These are phyloP conservation scores for Ustilago crameri DNA, from an alignment of 1,284 basidiomycete species.

Conservation along the genomic window DNA sequence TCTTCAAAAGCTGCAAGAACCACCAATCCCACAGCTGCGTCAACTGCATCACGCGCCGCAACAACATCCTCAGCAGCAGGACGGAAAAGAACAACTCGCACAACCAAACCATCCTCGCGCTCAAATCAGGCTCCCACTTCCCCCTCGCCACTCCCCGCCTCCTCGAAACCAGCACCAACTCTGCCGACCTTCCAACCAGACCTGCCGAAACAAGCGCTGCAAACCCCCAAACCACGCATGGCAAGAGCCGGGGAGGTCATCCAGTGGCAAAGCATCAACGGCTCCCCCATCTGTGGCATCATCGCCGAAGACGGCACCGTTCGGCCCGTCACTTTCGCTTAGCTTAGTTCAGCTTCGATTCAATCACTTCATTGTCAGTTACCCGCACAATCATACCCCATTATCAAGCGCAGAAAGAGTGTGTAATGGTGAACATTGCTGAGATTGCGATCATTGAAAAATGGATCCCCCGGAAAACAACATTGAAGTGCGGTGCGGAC, in stretches of 20 bases:
- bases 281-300: conserved; percentile 54
- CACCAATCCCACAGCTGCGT: conserved; percentile 14
- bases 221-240: conserved; percentile 39
- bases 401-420: not conserved
- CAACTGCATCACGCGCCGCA: conserved; percentile 2
- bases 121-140: conserved; percentile 5
- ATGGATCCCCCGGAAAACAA: conserved; percentile 2
- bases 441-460: conserved; percentile 2
- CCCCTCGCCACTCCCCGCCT: conserved; percentile 9
- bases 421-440: conserved; percentile 6
- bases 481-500: conserved; percentile 4
- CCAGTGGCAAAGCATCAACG: conserved; percentile 51
- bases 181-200: conserved; percentile 37
- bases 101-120: conserved; percentile 5
- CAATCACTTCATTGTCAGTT: too few species aligned
- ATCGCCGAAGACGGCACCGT: conserved; percentile 48
- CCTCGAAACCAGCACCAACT: conserved; percentile 31
- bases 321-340: conserved; percentile 31
- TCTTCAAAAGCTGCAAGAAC: conserved; percentile 13
- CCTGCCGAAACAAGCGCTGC: conserved; percentile 26
- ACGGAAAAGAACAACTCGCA: conserved; percentile 10
- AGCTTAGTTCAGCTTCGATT: too few species aligned
- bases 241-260: conserved; percentile 50
- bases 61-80: conserved; percentile 2
- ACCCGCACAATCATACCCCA: conserved; percentile 20